These are phyloP conservation scores for Pinus albicaulis DNA, from an alignment of 75 land plant genomes.

Conservation along the genomic window DNA sequence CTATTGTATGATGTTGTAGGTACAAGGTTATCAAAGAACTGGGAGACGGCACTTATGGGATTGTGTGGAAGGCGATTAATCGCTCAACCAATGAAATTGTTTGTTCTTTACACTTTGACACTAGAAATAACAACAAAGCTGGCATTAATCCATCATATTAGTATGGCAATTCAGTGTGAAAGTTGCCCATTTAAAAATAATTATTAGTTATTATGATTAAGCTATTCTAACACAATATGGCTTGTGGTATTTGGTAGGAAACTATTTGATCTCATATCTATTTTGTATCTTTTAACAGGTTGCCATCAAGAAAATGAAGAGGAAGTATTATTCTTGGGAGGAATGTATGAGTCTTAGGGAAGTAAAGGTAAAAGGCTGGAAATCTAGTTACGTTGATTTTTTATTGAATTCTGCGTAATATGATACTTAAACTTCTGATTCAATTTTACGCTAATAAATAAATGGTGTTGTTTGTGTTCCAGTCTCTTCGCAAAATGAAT, in stretches of 20 bases:
- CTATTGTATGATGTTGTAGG: slow-evolving; percentile 34
- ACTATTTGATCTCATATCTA: not conserved
- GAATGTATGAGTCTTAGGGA: slow-evolving; percentile 97
- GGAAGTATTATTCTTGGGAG: slow-evolving; percentile 92
- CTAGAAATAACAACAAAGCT: not conserved
- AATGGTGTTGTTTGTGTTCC: slow-evolving; percentile 11
- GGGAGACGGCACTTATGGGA: slow-evolving; percentile 98
- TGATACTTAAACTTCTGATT: not conserved
- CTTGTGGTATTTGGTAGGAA: not conserved
- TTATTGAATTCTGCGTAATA: not conserved
- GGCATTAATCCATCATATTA: not conserved
- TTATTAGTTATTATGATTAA: not conserved
- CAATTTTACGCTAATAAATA: not conserved
- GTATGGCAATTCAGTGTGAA: not conserved
- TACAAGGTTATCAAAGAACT: slow-evolving; percentile 90
- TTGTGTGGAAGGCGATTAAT: slow-evolving; percentile 94
- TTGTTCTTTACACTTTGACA: slow-evolving; percentile 12
- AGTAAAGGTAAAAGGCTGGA: slow-evolving; percentile 66
- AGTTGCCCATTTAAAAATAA: not conserved
- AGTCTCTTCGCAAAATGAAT: slow-evolving; percentile 88
- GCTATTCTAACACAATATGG: not conserved
- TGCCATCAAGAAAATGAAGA: slow-evolving; percentile 98
- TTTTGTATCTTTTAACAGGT: slow-evolving; percentile 41
- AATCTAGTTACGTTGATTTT: slow-evolving; percentile 1
- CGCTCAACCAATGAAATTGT: slow-evolving; percentile 84